Base-by-base conservation (phyloP, 805 yeast genomes). In the Yarrowia osloensis region DNA sequence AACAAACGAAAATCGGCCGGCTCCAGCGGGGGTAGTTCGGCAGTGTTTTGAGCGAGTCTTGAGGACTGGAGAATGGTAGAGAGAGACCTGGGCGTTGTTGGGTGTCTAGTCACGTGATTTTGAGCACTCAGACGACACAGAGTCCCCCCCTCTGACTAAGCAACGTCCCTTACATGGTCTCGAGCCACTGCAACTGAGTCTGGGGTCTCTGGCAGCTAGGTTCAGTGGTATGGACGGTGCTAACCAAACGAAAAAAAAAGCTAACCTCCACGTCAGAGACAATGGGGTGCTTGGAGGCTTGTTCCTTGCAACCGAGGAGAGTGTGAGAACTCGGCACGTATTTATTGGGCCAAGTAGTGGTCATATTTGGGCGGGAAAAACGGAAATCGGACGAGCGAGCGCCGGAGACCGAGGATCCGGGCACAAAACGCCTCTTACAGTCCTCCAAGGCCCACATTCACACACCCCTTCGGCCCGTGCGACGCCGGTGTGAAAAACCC, bases 281-380 rank as follows among this genome's bases (percentile, higher is more conserved):
- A 31, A 33, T 50, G 57, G 37, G 12, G 15, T 21, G 46, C 21
- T 22, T 22, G 8, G 37, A 54, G 44, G 42, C 44, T 35, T 55
- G 62, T 55, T 55, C 62, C 62, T 55, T 55, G 62, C 62, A 55
- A 55, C 62, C 62, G 62, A 55, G 62, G 62, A 52, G 22, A 7
- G 13, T 4, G 29, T 3, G 15, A 2, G n/a, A 3, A 19, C 57
- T 50, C 57, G 57, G 57, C 57, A 50, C 40, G 57, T 13, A 2
- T 22, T 2, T 21, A 5, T 21, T 0, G 29, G 57, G 40, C 28
- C n/a, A 4, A 6, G 2, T n/a, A 9, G 22, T 4, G 55, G 26
- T 11, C 3, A 12, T 15, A 26, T 47, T 28, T 9, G 35, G 17
- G 12, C 6, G 52, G 22, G 12, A 28, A 26, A 49, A 31, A 12